These are phyloP conservation scores for Sarcodon sp. DNA, from an alignment of 768 basidiomycete genomes.

Conservation along the genomic window DNA sequence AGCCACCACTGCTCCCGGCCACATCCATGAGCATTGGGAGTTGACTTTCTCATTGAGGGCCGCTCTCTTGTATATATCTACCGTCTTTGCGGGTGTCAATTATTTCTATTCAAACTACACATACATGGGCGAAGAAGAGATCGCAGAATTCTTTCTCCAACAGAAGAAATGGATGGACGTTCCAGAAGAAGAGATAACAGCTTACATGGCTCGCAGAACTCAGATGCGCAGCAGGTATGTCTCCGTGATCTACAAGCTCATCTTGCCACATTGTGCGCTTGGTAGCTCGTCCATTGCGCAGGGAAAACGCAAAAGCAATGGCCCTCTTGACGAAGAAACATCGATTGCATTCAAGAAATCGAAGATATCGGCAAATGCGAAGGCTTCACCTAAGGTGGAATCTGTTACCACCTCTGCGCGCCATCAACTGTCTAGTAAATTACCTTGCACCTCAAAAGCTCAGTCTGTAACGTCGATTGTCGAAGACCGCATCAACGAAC, in stretches of 20 bases:
- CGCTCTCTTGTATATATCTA: no score
- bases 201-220: slow-evolving; percentile 22
- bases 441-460: no score
- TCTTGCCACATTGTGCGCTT: not conserved
- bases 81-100: no score
- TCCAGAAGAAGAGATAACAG: slow-evolving; percentile 38
- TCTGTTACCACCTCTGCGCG: not conserved
- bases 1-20: no score
- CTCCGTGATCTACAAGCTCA: not conserved
- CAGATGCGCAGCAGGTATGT: not conserved
- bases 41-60: no score
- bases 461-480: no score
- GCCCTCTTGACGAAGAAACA: not conserved
- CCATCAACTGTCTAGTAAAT: no score
- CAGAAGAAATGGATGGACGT: slow-evolving; percentile 40
- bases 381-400: not conserved
- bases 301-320: not conserved
- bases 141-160: slow-evolving; percentile 39
- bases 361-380: not conserved
- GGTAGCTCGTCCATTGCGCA: not conserved
- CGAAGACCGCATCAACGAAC: no score
- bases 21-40: no score
- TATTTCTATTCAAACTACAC: no score
- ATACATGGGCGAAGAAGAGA: no score
- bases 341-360: not conserved